Percentiles rank a stretch among this genome's conserved stretches.
Evolutionary conservation across 768 basidiomycete species (phyloP).

Genomic region (Mycena belliarum): DNA sequence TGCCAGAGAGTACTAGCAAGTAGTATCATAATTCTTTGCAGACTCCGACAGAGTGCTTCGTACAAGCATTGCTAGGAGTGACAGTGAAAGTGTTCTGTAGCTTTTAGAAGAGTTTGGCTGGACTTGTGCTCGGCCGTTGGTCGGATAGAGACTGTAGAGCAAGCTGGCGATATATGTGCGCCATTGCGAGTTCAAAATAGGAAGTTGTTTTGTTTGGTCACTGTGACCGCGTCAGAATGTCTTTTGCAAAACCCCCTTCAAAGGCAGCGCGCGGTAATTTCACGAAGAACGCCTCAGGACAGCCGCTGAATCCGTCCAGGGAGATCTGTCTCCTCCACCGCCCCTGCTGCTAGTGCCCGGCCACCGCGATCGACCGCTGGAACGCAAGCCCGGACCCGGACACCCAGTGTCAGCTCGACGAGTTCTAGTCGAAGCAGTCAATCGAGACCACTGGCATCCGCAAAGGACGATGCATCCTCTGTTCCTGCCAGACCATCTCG

Average conservation of each 20-base stretch:
- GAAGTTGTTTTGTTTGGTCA: too few species aligned
- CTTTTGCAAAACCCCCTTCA: conserved; percentile 10
- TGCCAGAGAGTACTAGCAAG: too few species aligned
- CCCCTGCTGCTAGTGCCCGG: background rate
- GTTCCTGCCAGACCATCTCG: background rate
- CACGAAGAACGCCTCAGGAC: background rate
- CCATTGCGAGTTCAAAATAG: too few species aligned
- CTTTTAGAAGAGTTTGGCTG: too few species aligned
- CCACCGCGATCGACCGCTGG: background rate
- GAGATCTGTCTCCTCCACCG: background rate
- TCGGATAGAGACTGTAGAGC: too few species aligned
- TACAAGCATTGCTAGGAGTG: too few species aligned
- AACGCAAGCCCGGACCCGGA: background rate
- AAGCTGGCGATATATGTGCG: too few species aligned
- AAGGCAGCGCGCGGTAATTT: conserved; percentile 14
- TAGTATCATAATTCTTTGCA: too few species aligned
- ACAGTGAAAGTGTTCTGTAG: too few species aligned
- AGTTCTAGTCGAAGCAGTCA: background rate
- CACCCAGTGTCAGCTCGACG: conserved; percentile 15
- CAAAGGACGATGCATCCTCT: background rate
- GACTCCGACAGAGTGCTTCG: too few species aligned
- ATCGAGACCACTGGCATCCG: background rate
- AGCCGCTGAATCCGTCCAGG: background rate
- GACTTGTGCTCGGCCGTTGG: too few species aligned
- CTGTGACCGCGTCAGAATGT: background rate